Evolutionary conservation across 2,329 filamentous ascomycete genomes (phyloP), one percentile per base, ranked within the genome.

Genomic region (Onygenales sp.): DNA sequence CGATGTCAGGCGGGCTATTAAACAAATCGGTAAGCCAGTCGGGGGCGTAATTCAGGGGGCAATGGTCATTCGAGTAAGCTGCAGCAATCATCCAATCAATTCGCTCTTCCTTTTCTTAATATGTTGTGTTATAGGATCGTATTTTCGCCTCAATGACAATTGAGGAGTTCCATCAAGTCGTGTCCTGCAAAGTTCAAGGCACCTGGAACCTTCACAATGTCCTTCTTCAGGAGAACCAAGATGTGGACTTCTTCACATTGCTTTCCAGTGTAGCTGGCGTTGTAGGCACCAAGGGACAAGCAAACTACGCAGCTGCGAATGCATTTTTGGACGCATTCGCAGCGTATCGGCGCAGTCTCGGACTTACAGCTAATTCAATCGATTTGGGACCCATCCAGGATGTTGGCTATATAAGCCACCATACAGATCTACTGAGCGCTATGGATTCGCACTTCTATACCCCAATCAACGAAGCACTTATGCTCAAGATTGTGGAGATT

Each of bases 341-440:
- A 0, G 42, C 56, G 3, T 60, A 65, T 34, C 66, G 68, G 4
- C 31, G 42, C 10, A 27, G 49, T 5, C 54, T 52, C 1, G 63
- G 64, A 32, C 56, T 62, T 8, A 57, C 57, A 7, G 61, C 57
- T 36, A 52, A 58, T 21, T 57, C 60, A 21, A 48, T 67, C 8
- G 64, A 68, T 42, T 56, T 71, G 0, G 67, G 67, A 10, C 60
- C 59, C 44, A 63, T 71, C n/a, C 58, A 62, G 0, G 61, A 56
- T 9, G 62, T 69, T 1, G 69, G 69, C 5, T 67, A 62, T 57
- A 60, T 67, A 2, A 51, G 55, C 31, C 56, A 63, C 42, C 36
- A 49, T n/a, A 36, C 6, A 11, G 45, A 34, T 13, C 34, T 51
- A 9, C 17, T 33, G 14, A 17, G 45, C 32, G 14, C 37, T 42